Base-by-base conservation (phyloP, 768 basidiomycete genomes). In the Trametes meyenii region DNA sequence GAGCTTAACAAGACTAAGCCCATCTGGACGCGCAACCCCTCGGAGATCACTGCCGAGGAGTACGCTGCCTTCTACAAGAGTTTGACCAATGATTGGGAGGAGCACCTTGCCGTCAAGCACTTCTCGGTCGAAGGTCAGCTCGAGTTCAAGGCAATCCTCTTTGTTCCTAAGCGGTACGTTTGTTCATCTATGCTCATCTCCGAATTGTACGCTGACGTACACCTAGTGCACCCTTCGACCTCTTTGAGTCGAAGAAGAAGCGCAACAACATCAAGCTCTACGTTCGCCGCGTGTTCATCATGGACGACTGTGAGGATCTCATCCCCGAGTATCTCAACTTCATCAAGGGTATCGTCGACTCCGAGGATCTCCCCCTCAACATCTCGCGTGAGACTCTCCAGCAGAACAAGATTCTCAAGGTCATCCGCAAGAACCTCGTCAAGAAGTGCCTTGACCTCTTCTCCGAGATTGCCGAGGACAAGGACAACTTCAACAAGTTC, bases 191-290 rank as follows among this genome's bases (percentile, higher is more conserved):
- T 29, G 14, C 0, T 2, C 26, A 1, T 14, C 3, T 36, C 2
- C 21, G 44, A 19, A 11, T n/a, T 11, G 68, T 14, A 64, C 57
- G 49, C 55, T 65, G 36, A 65, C 11, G 39, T 17, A 6, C 45
- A 2, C 33, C 26, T 55, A 95, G 95, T 63, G 97, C 96, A 45
- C 97, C 97, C 54, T 98, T 98, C 78, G 97, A 99, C 73, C 90
- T 99, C 75, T 99, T 99, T 81, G 97, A 99, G 83, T 92, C 92
- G 63, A 98, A 99, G 90, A 98, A 98, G 92, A 98, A 98, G 87
- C 93, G 96, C 72, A 98, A 98, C 86, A 98, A 98, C 90, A 98
- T 99, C 86, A 99, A 99, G 82, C 95, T 99, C 75, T 99, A 98
- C 75, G 97, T 99, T 70, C 94, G 97, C 83, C 94, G 97, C 59